These are phyloP conservation scores for Waitea zeae DNA, from an alignment of 1,284 basidiomycete species.

Conservation along the genomic window DNA sequence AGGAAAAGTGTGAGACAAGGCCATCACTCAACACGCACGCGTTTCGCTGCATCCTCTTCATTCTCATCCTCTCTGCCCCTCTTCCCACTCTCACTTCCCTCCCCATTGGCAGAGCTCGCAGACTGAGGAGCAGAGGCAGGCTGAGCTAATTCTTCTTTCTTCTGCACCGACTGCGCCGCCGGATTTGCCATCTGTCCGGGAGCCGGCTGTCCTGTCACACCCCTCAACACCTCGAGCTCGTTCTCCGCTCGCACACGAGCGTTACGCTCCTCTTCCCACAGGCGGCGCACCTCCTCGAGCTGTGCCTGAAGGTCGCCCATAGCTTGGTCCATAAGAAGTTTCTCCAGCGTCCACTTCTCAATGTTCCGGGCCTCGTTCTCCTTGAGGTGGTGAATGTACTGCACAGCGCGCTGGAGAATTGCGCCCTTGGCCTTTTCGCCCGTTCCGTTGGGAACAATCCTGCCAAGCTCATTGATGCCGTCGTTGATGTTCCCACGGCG, in stretches of 20 bases:
- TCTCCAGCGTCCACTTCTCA: slow-evolving; percentile 91
- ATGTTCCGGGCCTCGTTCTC: slow-evolving; percentile 83
- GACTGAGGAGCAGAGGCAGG: neutral
- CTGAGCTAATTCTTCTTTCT: neutral
- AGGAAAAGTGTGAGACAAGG: no score
- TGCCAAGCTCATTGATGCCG: slow-evolving; percentile 83
- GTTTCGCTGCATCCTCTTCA: neutral
- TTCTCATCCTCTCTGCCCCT: neutral
- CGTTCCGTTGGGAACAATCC: slow-evolving; percentile 75
- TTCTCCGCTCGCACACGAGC: slow-evolving; percentile 36
- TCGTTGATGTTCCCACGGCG: slow-evolving; percentile 91
- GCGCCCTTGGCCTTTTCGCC: slow-evolving; percentile 84
- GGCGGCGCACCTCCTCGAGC: slow-evolving; percentile 53
- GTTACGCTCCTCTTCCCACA: slow-evolving; percentile 57
- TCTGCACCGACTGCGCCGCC: neutral
- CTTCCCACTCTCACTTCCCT: neutral
- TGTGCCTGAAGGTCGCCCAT: slow-evolving; percentile 74
- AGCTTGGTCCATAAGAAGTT: slow-evolving; percentile 81
- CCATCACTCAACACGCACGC: neutral
- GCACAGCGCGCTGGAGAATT: slow-evolving; percentile 69
- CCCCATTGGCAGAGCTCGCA: neutral
- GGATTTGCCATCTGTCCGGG: neutral
- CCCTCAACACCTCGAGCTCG: slow-evolving; percentile 35
- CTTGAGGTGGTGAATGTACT: slow-evolving; percentile 82
- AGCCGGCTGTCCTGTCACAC: slow-evolving; percentile 6